Conservation (phyloP, 768 basidiomycete species). For the Lactarius deliciosus region DNA sequence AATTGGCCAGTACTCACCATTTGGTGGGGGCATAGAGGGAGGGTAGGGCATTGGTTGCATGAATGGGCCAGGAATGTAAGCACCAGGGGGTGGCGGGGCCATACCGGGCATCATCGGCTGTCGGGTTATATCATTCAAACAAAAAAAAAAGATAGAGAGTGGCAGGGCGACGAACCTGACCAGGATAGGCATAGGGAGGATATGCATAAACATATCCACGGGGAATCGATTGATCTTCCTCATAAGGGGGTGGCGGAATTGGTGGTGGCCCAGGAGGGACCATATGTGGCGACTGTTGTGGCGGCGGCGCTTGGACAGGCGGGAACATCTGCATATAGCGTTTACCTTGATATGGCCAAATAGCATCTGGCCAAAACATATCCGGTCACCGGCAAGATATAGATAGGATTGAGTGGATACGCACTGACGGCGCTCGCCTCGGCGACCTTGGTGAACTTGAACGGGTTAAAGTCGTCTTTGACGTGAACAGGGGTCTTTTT, state of each 20-base stretch:
- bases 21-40: constrained; percentile 71
- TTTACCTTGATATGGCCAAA: constrained; percentile 91
- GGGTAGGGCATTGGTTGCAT: constrained; percentile 88
- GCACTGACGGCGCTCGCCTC: constrained; percentile 73
- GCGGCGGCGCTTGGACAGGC: constrained; percentile 55
- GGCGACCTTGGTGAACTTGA: constrained; percentile 80
- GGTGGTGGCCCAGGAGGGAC: constrained; percentile 66
- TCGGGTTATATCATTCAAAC: constrained; percentile 12
- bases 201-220: constrained; percentile 71
- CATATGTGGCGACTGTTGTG: constrained; percentile 64
- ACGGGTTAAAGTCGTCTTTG: constrained; percentile 97
- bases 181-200: constrained; percentile 73
- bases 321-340: constrained; percentile 81
- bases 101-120: constrained; percentile 87
- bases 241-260: constrained; percentile 73
- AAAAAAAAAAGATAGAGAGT: constrained; percentile 9
- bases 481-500: constrained; percentile 83
- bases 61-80: constrained; percentile 76
- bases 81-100: constrained; percentile 75
- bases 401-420: constrained; percentile 36
- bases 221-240: constrained; percentile 65
- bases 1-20: constrained; percentile 46
- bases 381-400: not conserved
- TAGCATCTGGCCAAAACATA: constrained; percentile 47
- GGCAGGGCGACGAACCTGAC: constrained; percentile 53